A percentile compares a stretch with the other conserved stretches of the same genome.
phyloP scores from a whole-genome alignment of 176 grass and related monocot genomes.

The Ampelocalamus luodianensis region DNA sequence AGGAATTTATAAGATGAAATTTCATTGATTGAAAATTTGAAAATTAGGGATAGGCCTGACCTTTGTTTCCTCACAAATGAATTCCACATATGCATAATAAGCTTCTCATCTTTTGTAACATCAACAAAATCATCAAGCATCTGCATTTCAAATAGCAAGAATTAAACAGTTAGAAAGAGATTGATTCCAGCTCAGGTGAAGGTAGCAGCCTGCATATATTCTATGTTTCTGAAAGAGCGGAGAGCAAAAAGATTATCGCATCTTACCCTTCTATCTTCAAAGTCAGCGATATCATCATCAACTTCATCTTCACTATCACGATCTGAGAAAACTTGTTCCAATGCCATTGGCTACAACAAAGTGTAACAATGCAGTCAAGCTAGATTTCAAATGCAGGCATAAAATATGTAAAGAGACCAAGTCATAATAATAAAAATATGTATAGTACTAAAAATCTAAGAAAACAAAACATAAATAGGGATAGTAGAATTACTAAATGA shows the following conservation, averaged over 20 bases:
- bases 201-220: constrained; percentile 20
- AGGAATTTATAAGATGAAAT: background rate
- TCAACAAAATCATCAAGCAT: constrained; percentile 99
- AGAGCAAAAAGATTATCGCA: constrained; percentile 34
- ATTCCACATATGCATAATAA: constrained; percentile 99
- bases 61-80: constrained; percentile 99
- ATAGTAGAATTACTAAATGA: background rate
- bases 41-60: constrained; percentile 44
- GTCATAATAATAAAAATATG: constrained; percentile 3
- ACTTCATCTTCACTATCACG: constrained; percentile 98
- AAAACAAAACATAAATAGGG: constrained; percentile 2
- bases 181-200: constrained; percentile 3
- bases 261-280: constrained; percentile 93
- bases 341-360: constrained; percentile 84
- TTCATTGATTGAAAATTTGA: constrained; percentile 1
- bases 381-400: constrained; percentile 36
- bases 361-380: constrained; percentile 30
- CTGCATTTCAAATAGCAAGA: constrained; percentile 51
- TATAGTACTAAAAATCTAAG: background rate
- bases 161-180: constrained; percentile 28
- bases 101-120: constrained; percentile 94
- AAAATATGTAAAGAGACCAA: constrained; percentile 23
- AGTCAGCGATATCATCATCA: constrained; percentile 93
- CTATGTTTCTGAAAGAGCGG: background rate
- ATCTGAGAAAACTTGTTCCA: constrained; percentile 91